Percentiles rank a stretch among this genome's conserved stretches.
Conservation (phyloP, 108 stramenopile genomes). For the Conticribra weissflogii region DNA sequence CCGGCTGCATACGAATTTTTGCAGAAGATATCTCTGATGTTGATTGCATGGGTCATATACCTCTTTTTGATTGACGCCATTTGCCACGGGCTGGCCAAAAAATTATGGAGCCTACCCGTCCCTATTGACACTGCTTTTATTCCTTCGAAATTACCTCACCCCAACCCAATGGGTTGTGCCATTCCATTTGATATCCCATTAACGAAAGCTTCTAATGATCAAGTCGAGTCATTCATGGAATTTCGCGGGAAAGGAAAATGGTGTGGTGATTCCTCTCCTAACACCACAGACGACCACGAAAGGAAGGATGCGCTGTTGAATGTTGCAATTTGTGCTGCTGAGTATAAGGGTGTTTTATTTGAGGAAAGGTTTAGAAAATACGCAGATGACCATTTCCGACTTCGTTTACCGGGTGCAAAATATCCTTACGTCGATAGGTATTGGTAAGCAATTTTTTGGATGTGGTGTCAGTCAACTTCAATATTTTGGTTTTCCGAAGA, state of each 20-base stretch:
- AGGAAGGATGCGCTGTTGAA: conserved; percentile 9
- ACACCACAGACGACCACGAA: too few species aligned
- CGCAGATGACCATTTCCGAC: conserved; percentile 44
- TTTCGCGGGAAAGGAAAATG: conserved; percentile 14
- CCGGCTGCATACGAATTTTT: too few species aligned
- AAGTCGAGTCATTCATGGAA: conserved; percentile 25
- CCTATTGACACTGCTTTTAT: conserved; percentile 22
- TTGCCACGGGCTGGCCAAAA: conserved; percentile 1
- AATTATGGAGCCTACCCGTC: conserved; percentile 29
- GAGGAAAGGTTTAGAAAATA: conserved; percentile 35
- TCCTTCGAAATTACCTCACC: conserved; percentile 38
- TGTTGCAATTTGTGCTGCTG: conserved; percentile 36
- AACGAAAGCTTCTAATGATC: conserved; percentile 22
- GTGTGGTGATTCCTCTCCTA: conserved; percentile 1
- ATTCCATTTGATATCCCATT: conserved; percentile 40
- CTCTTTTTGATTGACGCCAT: too few species aligned
- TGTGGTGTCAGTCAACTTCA: neutral
- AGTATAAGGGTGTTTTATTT: conserved; percentile 36
- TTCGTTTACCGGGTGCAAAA: conserved; percentile 17
- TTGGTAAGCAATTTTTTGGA: conserved; percentile 23
- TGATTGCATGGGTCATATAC: too few species aligned
- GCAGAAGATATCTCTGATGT: too few species aligned
- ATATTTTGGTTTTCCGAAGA: neutral
- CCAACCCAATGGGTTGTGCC: conserved; percentile 35
- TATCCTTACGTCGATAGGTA: conserved; percentile 45